Conservation (phyloP, 805 yeast genomes). For the Sungouiozyma intestinalis region DNA sequence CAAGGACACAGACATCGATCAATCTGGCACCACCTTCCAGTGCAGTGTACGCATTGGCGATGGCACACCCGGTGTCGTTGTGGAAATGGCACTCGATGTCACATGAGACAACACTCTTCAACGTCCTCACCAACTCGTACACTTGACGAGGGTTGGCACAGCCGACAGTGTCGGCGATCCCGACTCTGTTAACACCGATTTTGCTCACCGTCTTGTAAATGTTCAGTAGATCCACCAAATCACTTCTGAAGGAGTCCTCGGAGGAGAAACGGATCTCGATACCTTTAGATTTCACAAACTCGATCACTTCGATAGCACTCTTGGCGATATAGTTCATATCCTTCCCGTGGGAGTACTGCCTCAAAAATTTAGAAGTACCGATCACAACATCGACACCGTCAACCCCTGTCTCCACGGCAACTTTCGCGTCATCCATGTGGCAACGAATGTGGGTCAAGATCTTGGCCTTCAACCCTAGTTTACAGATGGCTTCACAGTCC, state of each 20-base stretch:
- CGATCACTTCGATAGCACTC: slow-evolving; percentile 91
- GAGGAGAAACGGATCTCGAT: slow-evolving; percentile 94
- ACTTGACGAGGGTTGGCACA: slow-evolving; percentile 99
- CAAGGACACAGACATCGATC: slow-evolving; percentile 93
- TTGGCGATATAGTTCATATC: slow-evolving; percentile 97
- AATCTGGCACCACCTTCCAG: slow-evolving; percentile 94
- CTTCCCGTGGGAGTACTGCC: slow-evolving; percentile 94
- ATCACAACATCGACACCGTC: slow-evolving; percentile 98
- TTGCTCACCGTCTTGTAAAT: slow-evolving; percentile 94
- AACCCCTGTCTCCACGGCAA: slow-evolving; percentile 96
- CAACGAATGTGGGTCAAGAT: slow-evolving; percentile 94
- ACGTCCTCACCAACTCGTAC: slow-evolving; percentile 87
- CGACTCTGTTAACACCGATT: slow-evolving; percentile 96
- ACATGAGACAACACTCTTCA: slow-evolving; percentile 86
- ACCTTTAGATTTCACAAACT: slow-evolving; percentile 92
- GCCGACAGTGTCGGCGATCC: slow-evolving; percentile 98
- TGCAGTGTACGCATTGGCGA: slow-evolving; percentile 97
- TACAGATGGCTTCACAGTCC: slow-evolving; percentile 98
- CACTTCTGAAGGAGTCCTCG: slow-evolving; percentile 96
- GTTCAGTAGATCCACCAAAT: slow-evolving; percentile 87
- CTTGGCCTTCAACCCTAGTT: slow-evolving; percentile 93
- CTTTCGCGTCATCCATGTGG: slow-evolving; percentile 96
- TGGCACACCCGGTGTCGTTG: slow-evolving; percentile 98
- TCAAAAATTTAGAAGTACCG: slow-evolving; percentile 90
- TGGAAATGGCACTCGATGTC: slow-evolving; percentile 99